These are phyloP conservation scores for Solidago caesia DNA, from an alignment of 129 eudicot species.

Conservation along the genomic window DNA sequence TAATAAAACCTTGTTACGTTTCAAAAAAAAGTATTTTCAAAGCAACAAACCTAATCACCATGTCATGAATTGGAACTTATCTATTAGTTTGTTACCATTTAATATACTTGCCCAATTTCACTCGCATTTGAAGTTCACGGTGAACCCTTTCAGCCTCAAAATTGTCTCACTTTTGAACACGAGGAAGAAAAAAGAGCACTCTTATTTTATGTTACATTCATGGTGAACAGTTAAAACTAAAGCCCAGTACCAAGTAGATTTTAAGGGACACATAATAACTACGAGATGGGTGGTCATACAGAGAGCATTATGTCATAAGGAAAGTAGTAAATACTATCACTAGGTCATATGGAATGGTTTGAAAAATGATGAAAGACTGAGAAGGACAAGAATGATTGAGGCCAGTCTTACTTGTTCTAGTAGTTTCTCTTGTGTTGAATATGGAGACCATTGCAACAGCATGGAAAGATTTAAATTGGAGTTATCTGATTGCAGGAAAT, in stretches of 20 bases:
- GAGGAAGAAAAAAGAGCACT: not conserved
- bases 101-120: not conserved
- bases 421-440: slow-evolving; percentile 61
- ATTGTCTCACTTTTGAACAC: not conserved
- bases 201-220: not conserved
- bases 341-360: not conserved
- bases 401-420: slow-evolving; percentile 57
- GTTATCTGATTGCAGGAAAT: slow-evolving; percentile 38
- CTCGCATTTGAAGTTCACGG: not conserved
- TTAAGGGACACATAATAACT: not conserved
- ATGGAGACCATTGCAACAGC: slow-evolving; percentile 90
- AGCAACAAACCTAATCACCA: too few species aligned
- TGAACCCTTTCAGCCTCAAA: slow-evolving; percentile 8
- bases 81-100: not conserved
- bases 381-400: not conserved
- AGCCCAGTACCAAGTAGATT: too few species aligned
- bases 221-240: not conserved
- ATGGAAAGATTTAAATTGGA: slow-evolving; percentile 46
- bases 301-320: not conserved
- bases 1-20: slow-evolving; percentile 3
- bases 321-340: not conserved
- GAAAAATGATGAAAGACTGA: not conserved
- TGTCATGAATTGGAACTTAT: too few species aligned
- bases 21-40: not conserved
- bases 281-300: not conserved